phyloP scores from a whole-genome alignment of 1,139 yeast species.

The Hanseniaspora gamundiae region DNA sequence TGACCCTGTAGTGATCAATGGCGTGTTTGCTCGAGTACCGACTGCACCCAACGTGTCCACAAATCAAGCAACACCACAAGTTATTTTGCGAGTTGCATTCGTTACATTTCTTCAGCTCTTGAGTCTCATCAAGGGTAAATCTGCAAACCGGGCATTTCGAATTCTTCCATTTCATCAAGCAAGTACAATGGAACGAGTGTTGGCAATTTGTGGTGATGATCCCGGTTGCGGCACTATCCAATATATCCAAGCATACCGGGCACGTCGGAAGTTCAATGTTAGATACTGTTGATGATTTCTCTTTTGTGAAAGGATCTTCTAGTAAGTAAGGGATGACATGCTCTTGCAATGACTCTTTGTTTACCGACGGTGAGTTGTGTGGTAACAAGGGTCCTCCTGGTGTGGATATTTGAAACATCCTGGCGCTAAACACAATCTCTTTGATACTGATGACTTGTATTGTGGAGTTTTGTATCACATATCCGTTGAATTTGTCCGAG shows the following conservation, averaged over 20 bases:
- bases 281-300: neutral
- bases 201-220: conserved; percentile 82
- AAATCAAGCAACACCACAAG: conserved; percentile 81
- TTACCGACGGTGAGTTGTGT: too few species aligned
- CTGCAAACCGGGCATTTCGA: conserved; percentile 90
- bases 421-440: neutral
- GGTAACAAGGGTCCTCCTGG: conserved; percentile 16
- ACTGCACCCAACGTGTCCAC: conserved; percentile 88
- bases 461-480: neutral
- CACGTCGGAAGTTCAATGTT: conserved; percentile 71
- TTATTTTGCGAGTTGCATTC: conserved; percentile 54
- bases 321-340: conserved; percentile 48
- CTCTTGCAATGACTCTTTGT: too few species aligned
- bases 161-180: conserved; percentile 81
- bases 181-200: conserved; percentile 86
- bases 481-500: neutral
- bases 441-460: neutral
- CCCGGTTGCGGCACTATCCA: conserved; percentile 77
- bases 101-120: conserved; percentile 25
- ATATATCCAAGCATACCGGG: conserved; percentile 84
- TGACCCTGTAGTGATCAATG: conserved; percentile 59
- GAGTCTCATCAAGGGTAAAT: conserved; percentile 37
- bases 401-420: conserved; percentile 12
- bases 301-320: conserved; percentile 56
- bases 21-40: conserved; percentile 85